Conservation (phyloP, 805 yeast species). For the Candida peoriensis region DNA sequence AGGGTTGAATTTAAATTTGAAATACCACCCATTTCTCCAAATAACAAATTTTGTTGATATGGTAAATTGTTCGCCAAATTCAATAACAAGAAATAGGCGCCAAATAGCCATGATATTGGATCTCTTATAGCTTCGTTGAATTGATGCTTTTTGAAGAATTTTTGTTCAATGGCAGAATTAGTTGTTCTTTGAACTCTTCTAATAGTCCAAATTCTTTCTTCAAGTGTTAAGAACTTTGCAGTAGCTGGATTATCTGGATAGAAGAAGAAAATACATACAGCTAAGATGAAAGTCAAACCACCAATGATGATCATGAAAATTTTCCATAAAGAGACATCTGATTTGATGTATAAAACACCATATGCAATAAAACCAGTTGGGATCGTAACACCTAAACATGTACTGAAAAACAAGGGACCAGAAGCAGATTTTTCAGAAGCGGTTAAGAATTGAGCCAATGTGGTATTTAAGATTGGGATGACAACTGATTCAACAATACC, state of each 20-base stretch:
- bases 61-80: conserved; percentile 49
- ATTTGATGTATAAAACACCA: conserved; percentile 29
- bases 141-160: conserved; percentile 41
- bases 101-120: conserved; percentile 42
- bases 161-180: conserved; percentile 40
- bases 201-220: conserved; percentile 27
- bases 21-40: conserved; percentile 39
- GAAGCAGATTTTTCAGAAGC: conserved; percentile 43
- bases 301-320: conserved; percentile 54
- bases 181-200: conserved; percentile 37
- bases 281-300: conserved; percentile 41
- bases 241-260: conserved; percentile 56
- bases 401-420: conserved; percentile 49
- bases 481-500: conserved; percentile 46
- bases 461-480: conserved; percentile 39
- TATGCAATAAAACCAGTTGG: conserved; percentile 47
- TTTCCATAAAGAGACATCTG: conserved; percentile 41
- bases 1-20: conserved; percentile 42
- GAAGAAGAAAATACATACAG: conserved; percentile 29
- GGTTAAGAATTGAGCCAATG: conserved; percentile 47
- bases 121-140: conserved; percentile 46
- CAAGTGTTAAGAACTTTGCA: conserved; percentile 39
- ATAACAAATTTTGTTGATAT: conserved; percentile 47
- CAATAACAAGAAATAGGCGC: conserved; percentile 35
- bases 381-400: conserved; percentile 46